phyloP scores from a whole-genome alignment of 148 eudicot species.

The Rhododendron mucronatum region DNA sequence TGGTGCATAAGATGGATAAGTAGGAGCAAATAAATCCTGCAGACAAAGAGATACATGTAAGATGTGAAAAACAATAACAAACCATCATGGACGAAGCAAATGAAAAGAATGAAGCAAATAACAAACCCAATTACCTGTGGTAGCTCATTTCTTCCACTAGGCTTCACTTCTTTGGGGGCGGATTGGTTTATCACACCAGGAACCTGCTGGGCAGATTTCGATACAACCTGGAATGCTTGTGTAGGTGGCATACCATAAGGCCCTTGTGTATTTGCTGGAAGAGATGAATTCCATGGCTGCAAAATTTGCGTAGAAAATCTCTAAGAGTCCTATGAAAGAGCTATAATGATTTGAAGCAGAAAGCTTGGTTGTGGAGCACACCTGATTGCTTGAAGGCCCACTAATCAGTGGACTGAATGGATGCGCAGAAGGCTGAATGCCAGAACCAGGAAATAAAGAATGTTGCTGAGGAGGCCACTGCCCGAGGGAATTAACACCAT shows the following conservation, averaged over 20 bases:
- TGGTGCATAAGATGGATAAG: constrained; percentile 48
- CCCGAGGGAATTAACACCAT: constrained; percentile 17
- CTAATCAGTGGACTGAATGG: constrained; percentile 24
- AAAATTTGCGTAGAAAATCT: neutral
- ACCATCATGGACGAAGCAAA: neutral
- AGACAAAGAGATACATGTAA: constrained; percentile 3
- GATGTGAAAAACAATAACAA: constrained; percentile 4
- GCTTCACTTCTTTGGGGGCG: constrained; percentile 32
- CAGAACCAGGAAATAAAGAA: constrained; percentile 27
- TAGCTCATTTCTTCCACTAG: constrained; percentile 59
- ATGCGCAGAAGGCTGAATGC: constrained; percentile 31
- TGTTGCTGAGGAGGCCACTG: constrained; percentile 63
- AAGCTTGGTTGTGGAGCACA: constrained; percentile 11
- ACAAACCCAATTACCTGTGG: constrained; percentile 52
- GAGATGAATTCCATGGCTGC: constrained; percentile 14
- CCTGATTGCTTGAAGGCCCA: constrained; percentile 40
- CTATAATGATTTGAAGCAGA: neutral
- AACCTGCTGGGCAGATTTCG: constrained; percentile 19
- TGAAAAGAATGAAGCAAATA: constrained; percentile 11
- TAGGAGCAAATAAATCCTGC: constrained; percentile 77
- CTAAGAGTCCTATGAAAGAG: neutral
- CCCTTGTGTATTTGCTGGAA: constrained; percentile 24
- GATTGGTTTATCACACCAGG: constrained; percentile 24
- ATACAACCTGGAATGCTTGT: constrained; percentile 34
- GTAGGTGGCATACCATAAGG: constrained; percentile 28